Conservation (phyloP, 2,329 filamentous ascomycete species). For the Beauveria medogensis region DNA sequence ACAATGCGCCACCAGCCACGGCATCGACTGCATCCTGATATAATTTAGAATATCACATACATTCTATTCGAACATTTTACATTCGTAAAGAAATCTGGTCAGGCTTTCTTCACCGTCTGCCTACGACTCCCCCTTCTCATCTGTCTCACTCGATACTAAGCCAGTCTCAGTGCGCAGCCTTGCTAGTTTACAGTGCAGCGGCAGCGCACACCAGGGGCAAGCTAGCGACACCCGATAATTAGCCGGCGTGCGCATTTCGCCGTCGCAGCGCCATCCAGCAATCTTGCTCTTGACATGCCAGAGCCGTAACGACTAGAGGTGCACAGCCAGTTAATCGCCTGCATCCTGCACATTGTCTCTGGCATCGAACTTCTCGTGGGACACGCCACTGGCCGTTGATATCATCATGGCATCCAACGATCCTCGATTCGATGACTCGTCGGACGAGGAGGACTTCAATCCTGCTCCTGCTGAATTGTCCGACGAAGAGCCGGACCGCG, state of each 20-base stretch:
- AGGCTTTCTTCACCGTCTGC: background rate
- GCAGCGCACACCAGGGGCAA: too few relatives aligned
- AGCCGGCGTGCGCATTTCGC: slow-evolving; percentile 13
- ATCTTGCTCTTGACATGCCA: slow-evolving; percentile 10
- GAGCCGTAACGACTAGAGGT: slow-evolving; percentile 6
- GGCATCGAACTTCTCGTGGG: slow-evolving; percentile 7
- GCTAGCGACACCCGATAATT: slow-evolving; percentile 12
- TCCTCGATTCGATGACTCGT: slow-evolving; percentile 51
- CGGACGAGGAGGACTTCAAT: slow-evolving; percentile 86
- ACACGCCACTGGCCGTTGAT: background rate
- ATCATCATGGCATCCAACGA: slow-evolving; percentile 41
- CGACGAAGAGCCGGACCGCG: slow-evolving; percentile 44
- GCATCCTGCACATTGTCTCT: slow-evolving; percentile 8
- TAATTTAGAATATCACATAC: background rate
- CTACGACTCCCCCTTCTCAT: too few relatives aligned
- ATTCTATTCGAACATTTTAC: too few relatives aligned
- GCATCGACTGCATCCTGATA: background rate
- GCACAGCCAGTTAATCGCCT: background rate
- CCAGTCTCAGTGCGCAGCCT: too few relatives aligned
- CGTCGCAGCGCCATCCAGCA: background rate
- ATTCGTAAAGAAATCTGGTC: background rate
- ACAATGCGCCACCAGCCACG: too few relatives aligned
- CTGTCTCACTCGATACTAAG: too few relatives aligned
- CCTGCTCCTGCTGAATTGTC: slow-evolving; percentile 66
- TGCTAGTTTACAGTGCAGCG: background rate